These are phyloP conservation scores for Axilococcus clingmanii DNA, from an alignment of 139 green algal species.

Conservation along the genomic window DNA sequence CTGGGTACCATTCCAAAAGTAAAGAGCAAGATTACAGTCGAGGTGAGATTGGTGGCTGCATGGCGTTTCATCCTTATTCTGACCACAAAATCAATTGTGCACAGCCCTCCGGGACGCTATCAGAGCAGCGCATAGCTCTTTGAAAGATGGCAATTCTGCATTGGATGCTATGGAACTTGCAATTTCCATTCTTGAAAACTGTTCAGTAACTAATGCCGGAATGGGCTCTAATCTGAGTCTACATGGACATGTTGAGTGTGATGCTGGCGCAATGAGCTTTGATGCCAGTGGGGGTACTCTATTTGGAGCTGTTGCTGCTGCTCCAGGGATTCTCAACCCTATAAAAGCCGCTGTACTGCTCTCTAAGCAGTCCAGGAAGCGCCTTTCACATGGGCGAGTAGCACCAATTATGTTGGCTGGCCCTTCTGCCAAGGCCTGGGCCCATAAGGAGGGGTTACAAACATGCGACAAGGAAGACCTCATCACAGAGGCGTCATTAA, in stretches of 20 bases:
- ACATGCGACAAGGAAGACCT: slow-evolving; percentile 14
- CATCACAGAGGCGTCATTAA: slow-evolving; percentile 28
- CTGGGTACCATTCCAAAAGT: slow-evolving; percentile 39
- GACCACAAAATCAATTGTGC: neutral
- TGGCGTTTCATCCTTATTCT: neutral
- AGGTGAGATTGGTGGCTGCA: slow-evolving; percentile 4
- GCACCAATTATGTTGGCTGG: slow-evolving; percentile 66
- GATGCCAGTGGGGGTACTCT: slow-evolving; percentile 31
- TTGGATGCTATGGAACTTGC: slow-evolving; percentile 41
- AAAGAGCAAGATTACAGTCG: slow-evolving; percentile 40
- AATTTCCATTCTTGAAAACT: slow-evolving; percentile 49
- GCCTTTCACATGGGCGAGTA: slow-evolving; percentile 57
- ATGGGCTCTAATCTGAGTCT: slow-evolving; percentile 63
- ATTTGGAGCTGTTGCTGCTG: slow-evolving; percentile 57
- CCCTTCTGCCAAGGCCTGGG: slow-evolving; percentile 47
- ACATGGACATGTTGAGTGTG: slow-evolving; percentile 64
- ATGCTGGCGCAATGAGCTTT: slow-evolving; percentile 63
- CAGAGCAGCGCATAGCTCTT: slow-evolving; percentile 16
- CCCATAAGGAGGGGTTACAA: slow-evolving; percentile 27
- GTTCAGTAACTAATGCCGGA: slow-evolving; percentile 59
- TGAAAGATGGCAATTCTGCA: slow-evolving; percentile 13
- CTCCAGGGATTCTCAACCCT: slow-evolving; percentile 50
- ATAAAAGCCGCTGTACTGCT: slow-evolving; percentile 37
- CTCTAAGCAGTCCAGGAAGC: slow-evolving; percentile 28
- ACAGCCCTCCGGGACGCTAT: slow-evolving; percentile 38